phyloP scores from a whole-genome alignment of 2,329 filamentous ascomycete species.

The Fusarium sp. region DNA sequence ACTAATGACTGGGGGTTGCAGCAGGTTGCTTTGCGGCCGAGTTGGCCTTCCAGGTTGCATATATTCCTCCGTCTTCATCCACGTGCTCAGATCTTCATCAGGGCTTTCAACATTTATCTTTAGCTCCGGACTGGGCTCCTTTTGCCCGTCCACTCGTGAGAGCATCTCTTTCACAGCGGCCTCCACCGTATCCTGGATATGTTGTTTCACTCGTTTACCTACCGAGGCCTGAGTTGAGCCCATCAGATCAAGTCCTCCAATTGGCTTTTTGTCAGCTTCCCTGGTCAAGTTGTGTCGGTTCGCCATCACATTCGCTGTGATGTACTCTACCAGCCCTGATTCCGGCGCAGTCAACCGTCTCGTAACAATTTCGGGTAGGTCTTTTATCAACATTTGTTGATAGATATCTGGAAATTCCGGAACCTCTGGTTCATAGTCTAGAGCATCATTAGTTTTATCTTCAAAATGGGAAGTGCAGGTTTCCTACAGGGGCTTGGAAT shows the following conservation, averaged over 20 bases:
- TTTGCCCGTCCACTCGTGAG: background rate
- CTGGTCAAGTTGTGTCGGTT: background rate
- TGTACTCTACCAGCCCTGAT: background rate
- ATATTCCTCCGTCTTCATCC: background rate
- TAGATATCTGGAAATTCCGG: background rate
- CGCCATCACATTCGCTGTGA: background rate
- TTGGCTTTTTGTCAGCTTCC: background rate
- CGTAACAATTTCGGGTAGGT: background rate
- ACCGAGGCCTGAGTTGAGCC: background rate
- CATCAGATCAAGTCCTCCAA: background rate
- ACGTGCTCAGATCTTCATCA: background rate
- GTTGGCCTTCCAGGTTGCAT: background rate
- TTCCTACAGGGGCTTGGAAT: background rate
- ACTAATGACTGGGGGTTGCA: background rate
- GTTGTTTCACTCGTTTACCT: background rate
- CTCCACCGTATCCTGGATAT: background rate
- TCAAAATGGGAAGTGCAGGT: background rate
- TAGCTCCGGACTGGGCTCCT: background rate
- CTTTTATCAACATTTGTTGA: background rate
- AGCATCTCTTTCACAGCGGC: background rate
- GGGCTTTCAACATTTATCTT: background rate
- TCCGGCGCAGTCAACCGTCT: background rate
- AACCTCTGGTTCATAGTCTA: conserved; percentile 1
- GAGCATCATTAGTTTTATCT: background rate
- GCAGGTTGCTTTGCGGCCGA: background rate